Evolutionary conservation across 2,329 filamentous ascomycete genomes (phyloP), one percentile per base, ranked within the genome.

Genomic region (Arthrobotrys conoides): DNA sequence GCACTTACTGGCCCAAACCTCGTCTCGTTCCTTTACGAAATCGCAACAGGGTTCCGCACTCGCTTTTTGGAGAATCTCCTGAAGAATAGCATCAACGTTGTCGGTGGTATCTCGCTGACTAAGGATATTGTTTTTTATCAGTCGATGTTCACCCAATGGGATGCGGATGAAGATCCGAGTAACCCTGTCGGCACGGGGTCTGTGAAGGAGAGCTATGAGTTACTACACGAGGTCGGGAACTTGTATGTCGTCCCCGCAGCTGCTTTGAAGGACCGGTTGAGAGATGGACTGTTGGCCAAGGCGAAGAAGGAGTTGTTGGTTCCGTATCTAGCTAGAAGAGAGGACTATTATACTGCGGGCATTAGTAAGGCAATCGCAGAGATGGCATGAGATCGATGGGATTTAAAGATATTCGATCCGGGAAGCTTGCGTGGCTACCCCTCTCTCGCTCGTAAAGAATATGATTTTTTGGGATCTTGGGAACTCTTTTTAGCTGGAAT

Each of bases 91-190:
- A 93, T 99, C 81, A 97, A 94, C 81, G 93, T 94, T 48, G 94
- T 95, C 0, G 96, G 96, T 79, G 96, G 94, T 1, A 89, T 99
- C 57, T 96, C 97, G 89, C 93, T 98, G 27, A 95, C 92, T 41
- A 97, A 98, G 86, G 96, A 99, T 83, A 94, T 98, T 84, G 93
- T 93, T 41, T 94, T 93, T 83, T 99, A 99, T 84, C 92, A 93
- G 8, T 91, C 94, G 78, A 90, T 97, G 10, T 88, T 99, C 80
- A 90, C 93, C 80, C 90, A 90, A 38, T 98, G 94, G 93, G 89
- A 92, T 30, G 88, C 89, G 82, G 90, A 92, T 53, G 76, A 71
- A 20, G 64, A 72, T 44, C 70, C 68, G 18, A 38, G 48, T 9
- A 71, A 71, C n/a, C 82, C 84, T 61, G 85, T 85, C 69, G 83